Evolutionary conservation across 2,329 filamentous ascomycete genomes (phyloP), one percentile per base, ranked within the genome.

Genomic region (Aspergillus sp.): DNA sequence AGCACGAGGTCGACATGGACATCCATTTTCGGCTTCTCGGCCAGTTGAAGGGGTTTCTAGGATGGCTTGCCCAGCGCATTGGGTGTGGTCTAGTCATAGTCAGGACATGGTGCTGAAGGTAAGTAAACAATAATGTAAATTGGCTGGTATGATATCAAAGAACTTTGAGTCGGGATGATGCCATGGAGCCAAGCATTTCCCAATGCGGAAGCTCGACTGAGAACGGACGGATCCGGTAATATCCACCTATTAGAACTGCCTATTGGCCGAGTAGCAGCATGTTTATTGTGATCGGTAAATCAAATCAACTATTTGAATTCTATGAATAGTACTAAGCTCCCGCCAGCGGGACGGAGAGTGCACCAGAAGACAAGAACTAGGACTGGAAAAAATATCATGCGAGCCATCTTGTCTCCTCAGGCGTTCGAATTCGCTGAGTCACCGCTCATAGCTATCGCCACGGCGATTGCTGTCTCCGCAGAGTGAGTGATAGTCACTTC

Each of bases 41-140:
- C 60, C 60, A 62, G 44, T 62, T 62, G 53, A 54, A 62, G 0
- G 60, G 60, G 33, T 60, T 60, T 10, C 47, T 36, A 10, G 54
- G 50, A 17, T 62, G 51, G 7, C 50, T 9, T 3, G 46, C 52
- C 58, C 58, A 60, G 4, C 46, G 35, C 5, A 55, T 26, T 16
- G 38, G 10, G 24, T 26, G 32, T 5, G 36, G 26, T 5, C 35
- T 16, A 22, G 47, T 24, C 47, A 49, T 49, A 16, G 20, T 24
- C 6, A n/a, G n/a, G 33, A 30, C 26, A 30, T 30, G 2, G 8
- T 10, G 8, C 3, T 9, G 3, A 8, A 4, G 10, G 3, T 10
- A 7, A 1, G 9, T 30, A 7, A 30, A 30, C 26, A 30, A 10
- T 30, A 11, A 30, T 30, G 10, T 22, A 22, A 7, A 22, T 22